Evolutionary conservation across 2,329 filamentous ascomycete genomes (phyloP), one percentile per base, ranked within the genome.

Genomic region (Hymenotorrendiella dingleyae): DNA sequence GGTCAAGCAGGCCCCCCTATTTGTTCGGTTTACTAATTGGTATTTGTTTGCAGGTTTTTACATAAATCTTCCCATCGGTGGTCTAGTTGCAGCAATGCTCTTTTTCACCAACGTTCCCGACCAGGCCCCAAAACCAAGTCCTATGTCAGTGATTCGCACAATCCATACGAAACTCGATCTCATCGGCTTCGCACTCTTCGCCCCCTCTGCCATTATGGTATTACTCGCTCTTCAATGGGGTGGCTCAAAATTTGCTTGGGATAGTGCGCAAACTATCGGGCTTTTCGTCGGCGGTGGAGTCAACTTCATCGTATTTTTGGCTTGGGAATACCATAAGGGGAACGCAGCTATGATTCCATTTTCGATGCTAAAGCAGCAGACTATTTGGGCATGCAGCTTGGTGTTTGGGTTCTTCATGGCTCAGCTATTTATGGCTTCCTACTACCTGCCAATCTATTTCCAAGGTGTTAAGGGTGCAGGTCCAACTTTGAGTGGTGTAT

Each of bases 51-150:
- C n/a, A 47, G 45, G 67, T 48, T 54, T 68, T 1, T 61, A 56
- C 52, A 65, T 66, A 54, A 66, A 62, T 40, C 53, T 69, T 2
- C 67, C 66, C 0, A 56, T 67, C 33, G 64, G 65, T 8, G 62
- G 56, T 14, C 39, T 58, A 2, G 57, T 59, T 5, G 52, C 57
- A 24, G 19, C 55, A 4, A 46, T 63, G 20, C 29, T 66, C 10
- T 48, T 68, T 46, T 57, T 62, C 43, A 62, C 70, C 50, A 50
- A 59, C 19, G 54, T 50, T 50, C 12, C 64, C 63, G 7, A 47
- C 45, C 34, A 22, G 47, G 14, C 17, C 6, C 26, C 16, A 10
- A 27, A 20, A 10, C 8, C 4, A 19, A 35, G 16, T 8, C 9
- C 11, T 22, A 20, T 20, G 6, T 20, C 16, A 7, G 17, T 19